Percentiles rank a stretch among this genome's conserved stretches.
phyloP scores from a whole-genome alignment of 148 eudicot genomes.

The Simmondsia chinensis region DNA sequence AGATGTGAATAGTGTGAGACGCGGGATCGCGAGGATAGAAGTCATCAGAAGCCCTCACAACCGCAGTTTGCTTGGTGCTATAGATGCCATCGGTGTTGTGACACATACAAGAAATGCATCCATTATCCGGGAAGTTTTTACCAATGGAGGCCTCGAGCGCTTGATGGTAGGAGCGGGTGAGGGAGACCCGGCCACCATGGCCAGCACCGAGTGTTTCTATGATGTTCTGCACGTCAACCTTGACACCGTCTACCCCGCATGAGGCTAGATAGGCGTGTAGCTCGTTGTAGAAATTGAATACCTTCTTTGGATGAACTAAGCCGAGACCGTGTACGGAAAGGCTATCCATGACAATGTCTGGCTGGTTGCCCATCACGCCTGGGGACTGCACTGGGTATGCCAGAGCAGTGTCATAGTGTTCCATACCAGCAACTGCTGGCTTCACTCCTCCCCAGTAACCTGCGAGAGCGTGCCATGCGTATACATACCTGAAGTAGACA shows the following conservation, averaged over 20 bases:
- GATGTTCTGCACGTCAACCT: slow-evolving; percentile 94
- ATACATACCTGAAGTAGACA: slow-evolving; percentile 47
- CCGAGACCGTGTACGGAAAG: slow-evolving; percentile 85
- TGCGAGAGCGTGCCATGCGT: slow-evolving; percentile 94
- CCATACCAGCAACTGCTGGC: slow-evolving; percentile 81
- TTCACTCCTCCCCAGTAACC: slow-evolving; percentile 99
- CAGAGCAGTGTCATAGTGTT: slow-evolving; percentile 72
- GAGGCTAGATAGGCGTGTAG: slow-evolving; percentile 94
- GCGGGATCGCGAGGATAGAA: slow-evolving; percentile 91
- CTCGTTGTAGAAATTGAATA: slow-evolving; percentile 85
- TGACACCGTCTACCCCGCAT: slow-evolving; percentile 95
- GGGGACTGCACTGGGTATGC: slow-evolving; percentile 89
- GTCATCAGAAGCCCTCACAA: slow-evolving; percentile 92
- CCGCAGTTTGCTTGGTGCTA: slow-evolving; percentile 65
- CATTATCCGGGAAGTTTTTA: slow-evolving; percentile 74
- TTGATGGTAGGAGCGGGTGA: slow-evolving; percentile 71
- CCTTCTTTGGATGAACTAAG: slow-evolving; percentile 83
- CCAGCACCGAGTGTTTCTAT: slow-evolving; percentile 98
- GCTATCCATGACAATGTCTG: slow-evolving; percentile 90
- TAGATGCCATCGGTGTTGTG: slow-evolving; percentile 85
- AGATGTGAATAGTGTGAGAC: slow-evolving; percentile 90
- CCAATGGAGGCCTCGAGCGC: slow-evolving; percentile 78
- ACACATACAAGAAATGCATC: slow-evolving; percentile 91
- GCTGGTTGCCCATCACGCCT: slow-evolving; percentile 84
- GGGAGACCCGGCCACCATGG: slow-evolving; percentile 83